These are phyloP conservation scores for Oryza brachyantha DNA, from an alignment of 176 grass and related monocot genomes.

Conservation along the genomic window DNA sequence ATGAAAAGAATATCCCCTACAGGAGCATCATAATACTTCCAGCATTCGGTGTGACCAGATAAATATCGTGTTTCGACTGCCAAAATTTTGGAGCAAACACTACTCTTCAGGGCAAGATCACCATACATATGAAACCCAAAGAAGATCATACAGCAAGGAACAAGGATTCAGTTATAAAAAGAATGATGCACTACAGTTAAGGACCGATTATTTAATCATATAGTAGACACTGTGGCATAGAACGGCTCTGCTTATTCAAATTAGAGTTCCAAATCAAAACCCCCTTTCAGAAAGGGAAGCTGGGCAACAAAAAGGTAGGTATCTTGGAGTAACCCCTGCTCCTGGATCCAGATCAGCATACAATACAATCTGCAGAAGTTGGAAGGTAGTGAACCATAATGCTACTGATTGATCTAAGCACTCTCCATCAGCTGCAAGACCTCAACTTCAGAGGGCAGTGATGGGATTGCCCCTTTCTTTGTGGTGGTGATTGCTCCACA, in stretches of 20 bases:
- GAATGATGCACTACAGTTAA: slow-evolving; percentile 20
- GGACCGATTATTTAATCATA: slow-evolving; percentile 29
- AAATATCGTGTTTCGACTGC: neutral
- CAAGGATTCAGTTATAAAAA: neutral
- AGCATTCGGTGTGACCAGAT: neutral
- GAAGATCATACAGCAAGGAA: neutral
- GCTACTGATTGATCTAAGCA: slow-evolving; percentile 29
- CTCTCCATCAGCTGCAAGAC: slow-evolving; percentile 52
- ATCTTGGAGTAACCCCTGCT: slow-evolving; percentile 31
- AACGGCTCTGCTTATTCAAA: slow-evolving; percentile 45
- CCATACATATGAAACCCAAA: neutral
- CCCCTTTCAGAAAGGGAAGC: slow-evolving; percentile 15
- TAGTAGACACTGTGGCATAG: neutral
- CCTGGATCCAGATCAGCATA: slow-evolving; percentile 44
- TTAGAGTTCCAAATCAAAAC: slow-evolving; percentile 41
- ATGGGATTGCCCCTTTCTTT: slow-evolving; percentile 89
- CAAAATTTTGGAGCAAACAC: neutral
- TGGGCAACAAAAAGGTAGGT: slow-evolving; percentile 27
- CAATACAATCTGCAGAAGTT: slow-evolving; percentile 37
- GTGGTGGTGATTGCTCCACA: slow-evolving; percentile 82
- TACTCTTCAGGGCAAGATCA: neutral
- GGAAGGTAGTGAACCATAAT: slow-evolving; percentile 22
- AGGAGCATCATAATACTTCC: neutral
- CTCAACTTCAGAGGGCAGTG: slow-evolving; percentile 58
- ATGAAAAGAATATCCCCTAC: neutral